Evolutionary conservation across 2,329 filamentous ascomycete species (phyloP).

Genomic region (Colletotrichum echinochloae): DNA sequence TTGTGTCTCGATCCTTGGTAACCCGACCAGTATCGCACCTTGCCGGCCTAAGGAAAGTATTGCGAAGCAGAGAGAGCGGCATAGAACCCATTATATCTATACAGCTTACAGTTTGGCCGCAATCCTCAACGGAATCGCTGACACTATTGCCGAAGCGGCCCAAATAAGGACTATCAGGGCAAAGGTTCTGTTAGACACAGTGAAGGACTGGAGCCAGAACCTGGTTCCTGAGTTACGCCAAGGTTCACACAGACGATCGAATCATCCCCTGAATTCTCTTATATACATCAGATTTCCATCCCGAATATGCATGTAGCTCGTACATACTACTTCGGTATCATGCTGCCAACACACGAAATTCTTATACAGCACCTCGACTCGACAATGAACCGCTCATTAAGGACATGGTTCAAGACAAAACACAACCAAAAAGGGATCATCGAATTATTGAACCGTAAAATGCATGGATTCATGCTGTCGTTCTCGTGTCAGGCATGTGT

Average conservation of each 20-base stretch:
- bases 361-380: conserved; percentile 59
- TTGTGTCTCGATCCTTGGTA: conserved; percentile 53
- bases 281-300: too few relatives aligned
- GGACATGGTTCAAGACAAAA: conserved; percentile 43
- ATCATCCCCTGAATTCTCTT: not conserved
- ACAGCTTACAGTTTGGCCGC: conserved; percentile 56
- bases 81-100: conserved; percentile 47
- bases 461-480: conserved; percentile 66
- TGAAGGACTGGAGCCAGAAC: conserved; percentile 59
- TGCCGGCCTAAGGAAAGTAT: conserved; percentile 46
- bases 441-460: conserved; percentile 53
- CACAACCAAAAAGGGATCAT: conserved; percentile 23
- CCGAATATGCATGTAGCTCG: conserved; percentile 67
- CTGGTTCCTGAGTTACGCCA: conserved; percentile 53
- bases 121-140: conserved; percentile 59
- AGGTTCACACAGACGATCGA: conserved; percentile 42
- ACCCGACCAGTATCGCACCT: conserved; percentile 50
- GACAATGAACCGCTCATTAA: conserved; percentile 38
- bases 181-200: conserved; percentile 52
- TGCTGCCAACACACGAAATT: conserved; percentile 67
- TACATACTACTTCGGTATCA: conserved; percentile 70
- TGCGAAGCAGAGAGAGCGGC: conserved; percentile 42
- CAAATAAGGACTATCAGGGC: conserved; percentile 48
- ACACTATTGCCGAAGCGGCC: conserved; percentile 56
- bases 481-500: conserved; percentile 67